Conservation (phyloP, 139 green algal genomes). For the Auxenochlorella pyrenoidosa region DNA sequence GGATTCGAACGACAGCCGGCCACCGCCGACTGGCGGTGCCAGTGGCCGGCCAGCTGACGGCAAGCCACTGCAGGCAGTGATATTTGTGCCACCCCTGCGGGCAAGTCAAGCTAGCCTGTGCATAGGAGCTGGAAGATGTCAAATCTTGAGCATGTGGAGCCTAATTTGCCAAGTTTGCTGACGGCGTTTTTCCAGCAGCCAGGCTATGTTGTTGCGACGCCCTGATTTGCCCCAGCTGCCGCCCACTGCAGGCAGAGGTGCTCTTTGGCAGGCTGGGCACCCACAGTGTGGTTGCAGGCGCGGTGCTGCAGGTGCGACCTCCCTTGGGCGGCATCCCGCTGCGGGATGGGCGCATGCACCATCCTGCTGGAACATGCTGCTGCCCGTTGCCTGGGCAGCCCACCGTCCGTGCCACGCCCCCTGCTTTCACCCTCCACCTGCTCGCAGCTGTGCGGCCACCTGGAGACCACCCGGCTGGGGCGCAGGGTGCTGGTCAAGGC, state of each 20-base stretch:
- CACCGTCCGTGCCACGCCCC: not conserved
- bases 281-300: conserved; percentile 4
- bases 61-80: not conserved
- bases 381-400: not conserved
- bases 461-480: conserved; percentile 29
- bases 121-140: not conserved
- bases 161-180: too few species aligned
- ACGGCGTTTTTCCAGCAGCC: too few species aligned
- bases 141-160: too few species aligned
- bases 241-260: conserved; percentile 17
- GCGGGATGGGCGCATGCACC: not conserved
- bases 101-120: not conserved
- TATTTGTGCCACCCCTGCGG: not conserved
- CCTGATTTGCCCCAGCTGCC: not conserved
- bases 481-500: conserved; percentile 39
- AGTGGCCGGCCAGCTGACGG: not conserved
- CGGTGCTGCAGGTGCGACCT: not conserved
- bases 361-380: not conserved
- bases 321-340: not conserved
- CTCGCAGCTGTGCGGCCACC: conserved; percentile 30
- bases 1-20: too few species aligned
- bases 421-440: not conserved
- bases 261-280: conserved; percentile 54
- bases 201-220: too few species aligned
- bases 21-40: too few species aligned